Evolutionary conservation across 306 rosid species (phyloP), one percentile per base, ranked within the genome.

Genomic region (Lupinus albus): DNA sequence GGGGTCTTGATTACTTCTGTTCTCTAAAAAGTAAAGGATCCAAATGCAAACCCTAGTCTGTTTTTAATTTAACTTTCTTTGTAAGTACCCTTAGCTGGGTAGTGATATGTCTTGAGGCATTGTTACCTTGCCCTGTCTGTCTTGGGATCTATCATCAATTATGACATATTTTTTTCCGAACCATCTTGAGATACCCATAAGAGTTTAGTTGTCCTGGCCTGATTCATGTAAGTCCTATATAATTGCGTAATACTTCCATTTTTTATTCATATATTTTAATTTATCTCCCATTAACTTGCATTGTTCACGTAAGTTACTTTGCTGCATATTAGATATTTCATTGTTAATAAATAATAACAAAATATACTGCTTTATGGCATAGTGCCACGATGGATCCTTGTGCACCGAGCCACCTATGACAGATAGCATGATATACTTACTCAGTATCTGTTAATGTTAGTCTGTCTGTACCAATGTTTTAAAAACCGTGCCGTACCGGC

Each of bases 61-160:
- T 39, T 41, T 41, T 20, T 11, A 39, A 61, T 44, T 20, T 5
- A 18, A 10, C 33, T 17, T 42, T 42, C 45, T 41, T 17, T 48
- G 52, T 16, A 61, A 5, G 67, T 42, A 7, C 16, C 51, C 15
- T 60, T 60, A 59, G 65, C 47, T 9, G 30, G 32, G 4, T 30
- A 32, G 1, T 8, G 10, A 5, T 47, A 58, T 15, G 30, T 64
- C 39, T 42, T 44, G 39, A 18, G 12, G 52, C 12, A 42, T 21
- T 62, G 68, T 42, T 62, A 12, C 12, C 68, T 20, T 42, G 5
- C 38, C 20, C 13, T 55, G 15, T 55, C 53, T 42, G 39, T 44
- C 53, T 15, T 33, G 44, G 14, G 46, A 33, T 21, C 25, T 49
- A 15, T 49, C 21, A 6, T 49, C 25, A 6, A 15, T 14, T 47